These are phyloP conservation scores for Bidens hawaiensis DNA, from an alignment of 140 eudicot species.

Conservation along the genomic window DNA sequence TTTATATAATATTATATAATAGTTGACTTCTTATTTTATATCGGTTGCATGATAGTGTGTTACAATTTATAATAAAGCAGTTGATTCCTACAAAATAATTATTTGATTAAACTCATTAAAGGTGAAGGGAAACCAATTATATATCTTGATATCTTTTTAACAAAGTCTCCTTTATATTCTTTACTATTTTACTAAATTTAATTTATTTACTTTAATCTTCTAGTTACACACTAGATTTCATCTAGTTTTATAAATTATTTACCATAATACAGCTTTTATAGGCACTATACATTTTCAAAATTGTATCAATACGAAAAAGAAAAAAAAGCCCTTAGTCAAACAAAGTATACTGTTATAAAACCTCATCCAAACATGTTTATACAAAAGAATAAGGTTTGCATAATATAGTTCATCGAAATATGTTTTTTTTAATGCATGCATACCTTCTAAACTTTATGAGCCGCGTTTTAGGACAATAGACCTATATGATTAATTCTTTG, in stretches of 20 bases:
- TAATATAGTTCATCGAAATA: no score
- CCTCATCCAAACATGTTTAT: background rate
- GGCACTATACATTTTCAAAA: background rate
- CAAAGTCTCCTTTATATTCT: background rate
- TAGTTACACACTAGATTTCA: background rate
- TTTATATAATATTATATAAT: constrained; percentile 1
- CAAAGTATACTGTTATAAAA: no score
- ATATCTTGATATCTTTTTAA: background rate
- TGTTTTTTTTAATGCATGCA: no score
- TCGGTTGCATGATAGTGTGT: background rate
- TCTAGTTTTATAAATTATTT: background rate
- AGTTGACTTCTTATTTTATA: constrained; percentile 11
- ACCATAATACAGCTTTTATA: background rate
- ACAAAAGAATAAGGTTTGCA: no score
- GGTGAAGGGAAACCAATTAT: background rate
- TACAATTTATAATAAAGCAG: background rate
- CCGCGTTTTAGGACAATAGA: background rate
- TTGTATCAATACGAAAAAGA: background rate
- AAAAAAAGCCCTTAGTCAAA: no score
- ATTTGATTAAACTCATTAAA: background rate
- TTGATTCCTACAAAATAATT: background rate
- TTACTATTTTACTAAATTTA: background rate
- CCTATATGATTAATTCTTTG: background rate
- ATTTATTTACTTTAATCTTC: background rate
- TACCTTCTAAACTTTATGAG: background rate